Evolutionary conservation across 2,329 filamentous ascomycete genomes (phyloP).

Genomic region (Orbilia ellipsospora): DNA sequence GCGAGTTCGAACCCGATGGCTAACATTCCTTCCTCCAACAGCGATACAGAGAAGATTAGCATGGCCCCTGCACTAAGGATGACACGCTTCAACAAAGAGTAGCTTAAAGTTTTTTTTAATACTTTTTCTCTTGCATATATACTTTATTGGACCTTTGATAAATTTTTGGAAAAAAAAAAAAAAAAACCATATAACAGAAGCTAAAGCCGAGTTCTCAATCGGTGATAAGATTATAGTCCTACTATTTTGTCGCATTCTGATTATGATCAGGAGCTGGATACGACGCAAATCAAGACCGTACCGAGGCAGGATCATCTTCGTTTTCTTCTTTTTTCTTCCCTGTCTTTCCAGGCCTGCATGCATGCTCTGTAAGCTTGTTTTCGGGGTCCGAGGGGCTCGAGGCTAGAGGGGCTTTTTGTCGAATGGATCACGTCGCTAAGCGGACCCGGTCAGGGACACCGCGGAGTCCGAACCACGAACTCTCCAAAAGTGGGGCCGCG

Average conservation of each 20-base stretch:
- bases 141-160: too few species aligned
- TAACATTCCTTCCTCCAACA: constrained; percentile 47
- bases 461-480: constrained; percentile 32
- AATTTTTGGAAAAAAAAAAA: too few species aligned
- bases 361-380: constrained; percentile 38
- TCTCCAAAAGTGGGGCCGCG: constrained; percentile 26
- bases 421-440: background rate
- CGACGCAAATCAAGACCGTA: background rate
- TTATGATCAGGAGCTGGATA: too few species aligned
- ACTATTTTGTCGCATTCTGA: too few species aligned
- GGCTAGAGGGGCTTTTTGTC: background rate
- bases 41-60: constrained; percentile 81
- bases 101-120: constrained; percentile 55
- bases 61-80: constrained; percentile 92
- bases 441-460: constrained; percentile 12
- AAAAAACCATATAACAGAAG: too few species aligned
- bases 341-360: too few species aligned
- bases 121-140: constrained; percentile 11
- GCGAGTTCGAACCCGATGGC: constrained; percentile 34
- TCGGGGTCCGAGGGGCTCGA: background rate
- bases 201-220: too few species aligned
- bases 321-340: too few species aligned
- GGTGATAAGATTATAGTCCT: too few species aligned
- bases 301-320: constrained; percentile 12
- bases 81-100: constrained; percentile 84